Percentiles rank a stretch among this genome's conserved stretches.
phyloP scores from a whole-genome alignment of 2,329 filamentous ascomycete genomes.

The Neophaeococcomyces aloes region DNA sequence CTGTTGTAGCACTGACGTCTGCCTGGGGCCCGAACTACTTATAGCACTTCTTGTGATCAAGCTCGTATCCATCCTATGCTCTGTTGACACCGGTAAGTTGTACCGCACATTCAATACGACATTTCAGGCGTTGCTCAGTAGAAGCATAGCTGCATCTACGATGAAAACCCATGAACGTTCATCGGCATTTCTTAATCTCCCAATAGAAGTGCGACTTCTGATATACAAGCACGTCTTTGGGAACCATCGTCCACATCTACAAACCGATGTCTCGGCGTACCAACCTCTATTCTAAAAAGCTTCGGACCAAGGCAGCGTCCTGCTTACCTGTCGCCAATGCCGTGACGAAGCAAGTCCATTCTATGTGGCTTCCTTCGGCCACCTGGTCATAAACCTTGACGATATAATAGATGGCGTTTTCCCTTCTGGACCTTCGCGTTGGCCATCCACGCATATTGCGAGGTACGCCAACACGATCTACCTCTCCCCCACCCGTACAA shows the following conservation, averaged over 20 bases:
- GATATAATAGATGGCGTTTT: background rate
- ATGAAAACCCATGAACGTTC: too few relatives aligned
- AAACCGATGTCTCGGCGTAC: too few relatives aligned
- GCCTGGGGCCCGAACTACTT: too few relatives aligned
- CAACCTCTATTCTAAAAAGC: background rate
- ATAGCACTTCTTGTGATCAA: too few relatives aligned
- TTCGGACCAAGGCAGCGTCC: background rate
- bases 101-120: too few relatives aligned
- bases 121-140: too few relatives aligned
- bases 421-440: background rate
- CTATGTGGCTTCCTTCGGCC: background rate
- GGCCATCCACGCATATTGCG: background rate
- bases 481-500: background rate
- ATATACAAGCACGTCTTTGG: conserved; percentile 8
- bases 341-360: background rate
- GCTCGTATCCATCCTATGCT: too few relatives aligned
- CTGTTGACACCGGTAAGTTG: too few relatives aligned
- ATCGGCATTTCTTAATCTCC: conserved; percentile 1
- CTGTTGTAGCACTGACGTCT: too few relatives aligned
- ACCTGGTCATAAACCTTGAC: background rate
- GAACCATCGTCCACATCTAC: background rate
- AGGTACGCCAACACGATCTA: background rate
- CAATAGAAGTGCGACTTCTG: conserved; percentile 5
- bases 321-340: conserved; percentile 2
- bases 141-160: too few relatives aligned